Evolutionary conservation across 257 asterid genomes (phyloP), one percentile per base, ranked within the genome.

Genomic region (Pogostemon cablin): DNA sequence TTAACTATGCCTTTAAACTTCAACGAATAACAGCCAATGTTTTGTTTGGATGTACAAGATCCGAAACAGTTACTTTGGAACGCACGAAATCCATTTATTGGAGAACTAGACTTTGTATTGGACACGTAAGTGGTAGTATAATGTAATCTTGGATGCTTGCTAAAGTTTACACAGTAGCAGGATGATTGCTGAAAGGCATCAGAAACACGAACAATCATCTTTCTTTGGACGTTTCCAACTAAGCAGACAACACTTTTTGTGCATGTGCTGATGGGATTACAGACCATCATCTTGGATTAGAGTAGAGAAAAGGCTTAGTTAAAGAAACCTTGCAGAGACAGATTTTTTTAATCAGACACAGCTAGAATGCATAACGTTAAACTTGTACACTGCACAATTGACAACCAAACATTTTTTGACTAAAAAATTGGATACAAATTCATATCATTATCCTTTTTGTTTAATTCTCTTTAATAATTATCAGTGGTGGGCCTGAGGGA

Each of bases 211-310:
- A 69, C 78, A 77, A 69, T 69, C 83, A 72, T 81, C 76, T 66
- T 86, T 69, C 80, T 82, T 34, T 43, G 83, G 38, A 66, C 59
- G 62, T 74, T 67, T 58, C 89, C 75, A 48, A 79, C 72, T 35
- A 81, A 69, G 72, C 78, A 65, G 56, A 79, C 72, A 67, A 81
- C 80, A 4, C 65, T 83, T 79, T 80, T 84, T 43, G 85, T 41
- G 76, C 86, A 75, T 34, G 84, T 75, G 56, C 78, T 71, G 41
- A 84, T 46, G 68, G 88, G 80, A 71, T 86, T 73, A 74, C 78
- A 80, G 11, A 73, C 59, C 67, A 50, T 73, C 86, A 80, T 82
- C 68, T 67, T 81, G 82, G 77, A 84, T 77, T 79, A 75, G 65
- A 49, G 60, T 52, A 67, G 63, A 58, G 63, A 66, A 74, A 67